Base-by-base conservation (phyloP, 345 rosid genomes). In the Limnanthes douglasii region DNA sequence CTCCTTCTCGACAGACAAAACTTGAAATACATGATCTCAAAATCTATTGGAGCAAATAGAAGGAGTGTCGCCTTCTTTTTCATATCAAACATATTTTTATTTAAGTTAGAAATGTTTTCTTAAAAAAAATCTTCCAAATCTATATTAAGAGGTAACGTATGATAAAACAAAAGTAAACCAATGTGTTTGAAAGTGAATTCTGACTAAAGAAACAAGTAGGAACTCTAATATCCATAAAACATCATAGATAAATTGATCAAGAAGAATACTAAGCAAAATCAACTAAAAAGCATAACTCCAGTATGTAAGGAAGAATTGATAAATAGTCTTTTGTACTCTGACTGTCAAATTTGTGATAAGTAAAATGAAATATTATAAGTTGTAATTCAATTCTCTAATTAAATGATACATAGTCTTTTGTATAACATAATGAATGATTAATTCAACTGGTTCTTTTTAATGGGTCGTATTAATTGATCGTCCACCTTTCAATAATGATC, bases 1-100 rank as follows among this genome's bases (percentile, higher is more conserved):
- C 62, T 84, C 98, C 60, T 69, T 80, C 53, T 96, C 94, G 62
- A 65, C 60, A 31, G 85, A 88, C 39, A 84, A 56, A 48, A 60
- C 83, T 96, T 90, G 70, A 18, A 62, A 50, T 44, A 45, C 11
- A 17, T 45, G 25, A 56, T 28, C 5, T 28, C n/a, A n/a, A n/a
- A n/a, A n/a, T n/a, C 21, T 32, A 31, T 9, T 15, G 9, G 12
- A 5, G 20, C 5, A 12, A 52, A 19, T 25, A 16, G 9, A 40
- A 42, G 36, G 15, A 3, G 8, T 21, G 23, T 29, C n/a, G n/a
- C n/a, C 43, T 26, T 41, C 16, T 27, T 27, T 15, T 14, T 28
- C 43, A 21, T 18, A 24, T n/a, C n/a, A n/a, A n/a, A n/a, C n/a
- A n/a, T n/a, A n/a, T n/a, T n/a, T n/a, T n/a, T n/a, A n/a, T n/a